A percentile compares a stretch with the other conserved stretches of the same genome.
Evolutionary conservation across 2,329 filamentous ascomycete genomes (phyloP).

Genomic region (Epichloe scottii): DNA sequence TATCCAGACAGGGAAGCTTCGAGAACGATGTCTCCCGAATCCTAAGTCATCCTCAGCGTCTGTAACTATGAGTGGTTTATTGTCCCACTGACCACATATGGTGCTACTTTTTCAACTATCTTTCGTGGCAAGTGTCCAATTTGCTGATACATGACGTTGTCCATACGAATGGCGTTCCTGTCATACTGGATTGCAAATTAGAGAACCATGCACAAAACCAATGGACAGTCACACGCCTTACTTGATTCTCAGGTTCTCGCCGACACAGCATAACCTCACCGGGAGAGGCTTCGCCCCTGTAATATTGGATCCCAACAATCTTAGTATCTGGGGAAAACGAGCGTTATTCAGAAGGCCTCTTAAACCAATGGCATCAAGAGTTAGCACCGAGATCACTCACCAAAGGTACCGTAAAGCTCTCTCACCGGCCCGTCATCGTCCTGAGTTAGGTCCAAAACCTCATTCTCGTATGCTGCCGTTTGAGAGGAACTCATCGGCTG

Average conservation of each 20-base stretch:
- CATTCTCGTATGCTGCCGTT: constrained; percentile 19
- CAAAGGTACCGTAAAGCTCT: constrained; percentile 36
- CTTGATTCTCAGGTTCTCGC: constrained; percentile 53
- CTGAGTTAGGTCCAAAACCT: constrained; percentile 32
- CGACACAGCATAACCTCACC: constrained; percentile 51
- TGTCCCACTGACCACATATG: constrained; percentile 46
- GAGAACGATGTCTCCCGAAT: constrained; percentile 45
- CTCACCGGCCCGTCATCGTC: constrained; percentile 25
- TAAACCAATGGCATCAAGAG: background rate
- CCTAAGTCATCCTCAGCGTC: constrained; percentile 21
- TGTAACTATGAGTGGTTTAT: background rate
- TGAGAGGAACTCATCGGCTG: constrained; percentile 6
- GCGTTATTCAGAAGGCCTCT: background rate
- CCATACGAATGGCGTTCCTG: constrained; percentile 61
- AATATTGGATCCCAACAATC: constrained; percentile 44
- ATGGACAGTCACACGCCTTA: constrained; percentile 11
- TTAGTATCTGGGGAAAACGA: constrained; percentile 25
- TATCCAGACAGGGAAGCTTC: constrained; percentile 58
- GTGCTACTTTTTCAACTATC: constrained; percentile 58
- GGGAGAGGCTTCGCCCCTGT: constrained; percentile 46
- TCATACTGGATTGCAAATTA: constrained; percentile 39
- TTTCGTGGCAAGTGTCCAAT: constrained; percentile 66
- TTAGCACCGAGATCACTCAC: constrained; percentile 15
- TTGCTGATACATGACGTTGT: constrained; percentile 62
- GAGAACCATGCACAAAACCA: background rate